phyloP scores from a whole-genome alignment of 108 stramenopile genomes.

The Nannochloropsis salina region DNA sequence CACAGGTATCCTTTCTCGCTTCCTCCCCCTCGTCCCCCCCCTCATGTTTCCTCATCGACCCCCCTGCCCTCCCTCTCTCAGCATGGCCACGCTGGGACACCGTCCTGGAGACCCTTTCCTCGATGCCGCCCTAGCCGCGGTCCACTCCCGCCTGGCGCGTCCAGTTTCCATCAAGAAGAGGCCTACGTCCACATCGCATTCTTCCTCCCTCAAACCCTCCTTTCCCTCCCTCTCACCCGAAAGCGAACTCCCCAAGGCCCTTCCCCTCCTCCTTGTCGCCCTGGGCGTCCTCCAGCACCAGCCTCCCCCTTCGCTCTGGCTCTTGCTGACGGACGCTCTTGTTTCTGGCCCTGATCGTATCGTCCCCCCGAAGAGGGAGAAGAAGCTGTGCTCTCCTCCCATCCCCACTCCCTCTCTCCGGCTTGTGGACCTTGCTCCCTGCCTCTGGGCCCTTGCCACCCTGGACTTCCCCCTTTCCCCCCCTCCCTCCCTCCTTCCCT shows the following conservation, averaged over 20 bases:
- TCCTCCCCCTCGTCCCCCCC: background rate
- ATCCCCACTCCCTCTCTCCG: background rate
- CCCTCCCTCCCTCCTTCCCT: background rate
- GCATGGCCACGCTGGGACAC: constrained; percentile 7
- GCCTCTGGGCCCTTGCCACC: background rate
- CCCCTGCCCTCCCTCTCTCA: background rate
- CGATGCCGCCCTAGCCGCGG: background rate
- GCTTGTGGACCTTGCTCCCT: background rate
- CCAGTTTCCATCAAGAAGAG: too few species aligned
- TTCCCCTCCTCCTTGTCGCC: background rate
- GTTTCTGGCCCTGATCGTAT: background rate
- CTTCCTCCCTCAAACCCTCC: background rate
- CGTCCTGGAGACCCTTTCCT: background rate
- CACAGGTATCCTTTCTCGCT: background rate
- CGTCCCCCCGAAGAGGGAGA: too few species aligned
- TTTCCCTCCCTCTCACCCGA: background rate
- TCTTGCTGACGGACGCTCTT: background rate
- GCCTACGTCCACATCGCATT: too few species aligned
- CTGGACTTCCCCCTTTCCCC: background rate
- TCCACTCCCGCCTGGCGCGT: background rate
- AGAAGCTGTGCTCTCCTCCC: too few species aligned
- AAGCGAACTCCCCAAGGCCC: background rate
- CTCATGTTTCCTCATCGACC: background rate
- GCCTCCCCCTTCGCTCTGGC: background rate
- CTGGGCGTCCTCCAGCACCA: background rate